These are phyloP conservation scores for Globisporangium heterothallicum DNA, from an alignment of 352 stramenopile species.

Conservation along the genomic window DNA sequence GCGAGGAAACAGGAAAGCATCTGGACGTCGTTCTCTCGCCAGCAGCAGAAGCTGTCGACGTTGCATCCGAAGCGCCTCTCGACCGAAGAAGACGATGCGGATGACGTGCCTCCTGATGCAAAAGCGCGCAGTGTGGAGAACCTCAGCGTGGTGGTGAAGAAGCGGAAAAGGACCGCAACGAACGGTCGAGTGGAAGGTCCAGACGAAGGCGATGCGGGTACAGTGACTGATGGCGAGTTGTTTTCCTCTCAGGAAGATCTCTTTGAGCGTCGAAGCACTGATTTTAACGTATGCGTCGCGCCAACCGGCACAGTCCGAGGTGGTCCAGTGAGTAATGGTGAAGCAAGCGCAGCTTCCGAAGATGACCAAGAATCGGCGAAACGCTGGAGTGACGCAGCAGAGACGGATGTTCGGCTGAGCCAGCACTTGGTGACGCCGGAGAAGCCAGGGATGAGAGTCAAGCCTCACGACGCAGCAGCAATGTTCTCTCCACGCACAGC, in stretches of 20 bases:
- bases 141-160: conserved; percentile 10
- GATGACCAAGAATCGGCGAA: background rate
- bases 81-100: conserved; percentile 1
- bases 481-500: conserved; percentile 7
- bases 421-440: conserved; percentile 15
- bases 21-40: conserved; percentile 31
- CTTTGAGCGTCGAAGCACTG: conserved; percentile 4
- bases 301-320: conserved; percentile 6
- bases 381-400: background rate
- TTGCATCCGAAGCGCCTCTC: conserved; percentile 18
- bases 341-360: background rate
- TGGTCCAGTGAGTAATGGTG: conserved; percentile 2
- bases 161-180: conserved; percentile 2
- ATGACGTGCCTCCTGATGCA: conserved; percentile 9
- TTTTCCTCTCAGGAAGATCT: conserved; percentile 53
- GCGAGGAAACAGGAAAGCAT: conserved; percentile 38
- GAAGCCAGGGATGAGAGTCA: background rate
- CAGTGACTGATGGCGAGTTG: conserved; percentile 48
- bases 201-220: conserved; percentile 26
- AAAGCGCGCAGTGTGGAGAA: background rate
- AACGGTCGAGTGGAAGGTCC: background rate
- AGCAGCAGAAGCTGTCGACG: conserved; percentile 18
- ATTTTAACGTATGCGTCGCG: conserved; percentile 7
- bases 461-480: background rate
- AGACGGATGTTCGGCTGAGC: background rate